These are phyloP conservation scores for Staphylotrichum tortipilum DNA, from an alignment of 495 filamentous ascomycete genomes.

Conservation along the genomic window DNA sequence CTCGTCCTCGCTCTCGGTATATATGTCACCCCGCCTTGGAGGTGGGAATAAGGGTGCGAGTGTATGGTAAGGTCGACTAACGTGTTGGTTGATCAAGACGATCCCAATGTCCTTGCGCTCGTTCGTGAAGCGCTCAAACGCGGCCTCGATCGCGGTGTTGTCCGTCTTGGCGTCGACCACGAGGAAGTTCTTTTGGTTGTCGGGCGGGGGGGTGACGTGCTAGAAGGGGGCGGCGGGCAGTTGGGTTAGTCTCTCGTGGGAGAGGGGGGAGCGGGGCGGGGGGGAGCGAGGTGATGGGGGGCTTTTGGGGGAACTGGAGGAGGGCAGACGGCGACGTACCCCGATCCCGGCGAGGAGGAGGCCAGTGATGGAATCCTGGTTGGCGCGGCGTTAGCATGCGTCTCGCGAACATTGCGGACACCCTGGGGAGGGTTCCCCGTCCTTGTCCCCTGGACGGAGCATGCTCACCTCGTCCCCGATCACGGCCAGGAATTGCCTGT, in stretches of 20 bases:
- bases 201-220: constrained; percentile 49
- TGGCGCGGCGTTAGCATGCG: constrained; percentile 8
- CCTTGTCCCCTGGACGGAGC: not conserved
- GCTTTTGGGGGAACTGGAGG: no score
- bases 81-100: constrained; percentile 95
- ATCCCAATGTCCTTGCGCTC: constrained; percentile 94
- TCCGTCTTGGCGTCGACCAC: constrained; percentile 93
- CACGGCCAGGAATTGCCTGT: constrained; percentile 92
- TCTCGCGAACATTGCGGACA: no score
- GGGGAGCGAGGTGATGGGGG: not conserved
- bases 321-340: constrained; percentile 48
- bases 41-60: no score
- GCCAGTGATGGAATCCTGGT: constrained; percentile 84
- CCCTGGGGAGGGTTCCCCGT: no score
- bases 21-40: no score
- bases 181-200: constrained; percentile 92
- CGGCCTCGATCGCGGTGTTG: constrained; percentile 74
- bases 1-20: no score
- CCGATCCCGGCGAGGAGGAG: constrained; percentile 91
- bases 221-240: no score
- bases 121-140: constrained; percentile 81
- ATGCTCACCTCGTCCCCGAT: constrained; percentile 86
- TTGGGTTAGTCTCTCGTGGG: no score
- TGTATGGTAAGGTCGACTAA: constrained; percentile 47
- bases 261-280: not conserved